Conservation (phyloP, 352 stramenopile species). For the Phytophthora nicotianae region DNA sequence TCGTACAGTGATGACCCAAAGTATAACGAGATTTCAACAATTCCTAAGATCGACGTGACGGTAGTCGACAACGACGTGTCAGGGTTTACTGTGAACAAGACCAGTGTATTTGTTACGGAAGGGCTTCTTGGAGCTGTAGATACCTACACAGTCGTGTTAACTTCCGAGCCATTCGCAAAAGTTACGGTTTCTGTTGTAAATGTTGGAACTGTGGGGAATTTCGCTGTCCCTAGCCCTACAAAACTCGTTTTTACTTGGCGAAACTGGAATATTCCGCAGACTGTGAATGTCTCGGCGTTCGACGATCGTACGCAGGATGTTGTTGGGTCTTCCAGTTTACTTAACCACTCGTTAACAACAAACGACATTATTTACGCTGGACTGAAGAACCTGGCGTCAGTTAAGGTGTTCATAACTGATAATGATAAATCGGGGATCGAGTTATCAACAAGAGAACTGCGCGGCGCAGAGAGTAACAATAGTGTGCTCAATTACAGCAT, state of each 20-base stretch:
- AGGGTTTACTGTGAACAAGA: slow-evolving; percentile 51
- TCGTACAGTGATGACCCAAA: slow-evolving; percentile 72
- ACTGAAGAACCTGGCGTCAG: slow-evolving; percentile 42
- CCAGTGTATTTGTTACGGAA: slow-evolving; percentile 48
- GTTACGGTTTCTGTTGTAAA: slow-evolving; percentile 59
- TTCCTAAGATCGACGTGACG: slow-evolving; percentile 66
- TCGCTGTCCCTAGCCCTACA: slow-evolving; percentile 33
- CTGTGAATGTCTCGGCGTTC: slow-evolving; percentile 54
- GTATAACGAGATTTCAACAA: slow-evolving; percentile 57
- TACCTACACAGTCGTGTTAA: slow-evolving; percentile 59
- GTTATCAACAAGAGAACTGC: slow-evolving; percentile 47
- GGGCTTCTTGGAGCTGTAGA: slow-evolving; percentile 39
- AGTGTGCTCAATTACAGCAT: slow-evolving; percentile 51
- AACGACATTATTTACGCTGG: slow-evolving; percentile 75
- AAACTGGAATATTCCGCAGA: slow-evolving; percentile 70
- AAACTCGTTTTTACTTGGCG: slow-evolving; percentile 68
- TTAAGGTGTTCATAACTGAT: slow-evolving; percentile 63
- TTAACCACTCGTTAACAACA: slow-evolving; percentile 60
- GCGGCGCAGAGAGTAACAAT: slow-evolving; percentile 47
- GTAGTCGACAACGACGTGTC: slow-evolving; percentile 73
- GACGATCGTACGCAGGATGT: slow-evolving; percentile 67
- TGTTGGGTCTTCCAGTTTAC: slow-evolving; percentile 46
- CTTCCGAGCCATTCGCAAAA: slow-evolving; percentile 71
- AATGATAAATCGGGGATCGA: slow-evolving; percentile 67
- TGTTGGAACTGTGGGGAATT: slow-evolving; percentile 53